A percentile compares a stretch with the other conserved stretches of the same genome.
phyloP scores from a whole-genome alignment of 306 rosid genomes.

The Fragaria ananassa region DNA sequence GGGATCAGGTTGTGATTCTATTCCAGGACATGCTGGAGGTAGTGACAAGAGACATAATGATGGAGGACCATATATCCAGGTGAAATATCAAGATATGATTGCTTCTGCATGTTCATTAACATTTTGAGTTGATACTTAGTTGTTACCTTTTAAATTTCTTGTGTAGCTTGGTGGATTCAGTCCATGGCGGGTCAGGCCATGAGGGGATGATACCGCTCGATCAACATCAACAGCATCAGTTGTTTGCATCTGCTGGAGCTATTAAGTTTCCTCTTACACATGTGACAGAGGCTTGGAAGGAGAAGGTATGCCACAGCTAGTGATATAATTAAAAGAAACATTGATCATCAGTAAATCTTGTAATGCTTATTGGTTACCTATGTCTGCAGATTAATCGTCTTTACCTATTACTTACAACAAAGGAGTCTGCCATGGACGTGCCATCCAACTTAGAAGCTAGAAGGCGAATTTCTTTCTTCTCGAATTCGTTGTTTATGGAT shows the following conservation, averaged over 20 bases:
- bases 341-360: background rate
- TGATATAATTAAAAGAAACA: background rate
- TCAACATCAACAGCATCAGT: slow-evolving; percentile 64
- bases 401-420: slow-evolving; percentile 72
- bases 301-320: slow-evolving; percentile 55
- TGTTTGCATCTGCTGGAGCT: slow-evolving; percentile 94
- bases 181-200: slow-evolving; percentile 60
- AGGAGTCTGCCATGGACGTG: slow-evolving; percentile 99
- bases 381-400: slow-evolving; percentile 73
- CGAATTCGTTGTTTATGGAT: slow-evolving; percentile 92
- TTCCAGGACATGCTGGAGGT: slow-evolving; percentile 99
- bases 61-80: slow-evolving; percentile 82
- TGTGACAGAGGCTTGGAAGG: slow-evolving; percentile 79
- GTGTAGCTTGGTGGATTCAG: slow-evolving; percentile 69
- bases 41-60: slow-evolving; percentile 86
- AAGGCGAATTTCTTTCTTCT: slow-evolving; percentile 89
- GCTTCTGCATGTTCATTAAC: background rate
- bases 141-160: slow-evolving; percentile 23
- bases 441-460: slow-evolving; percentile 97
- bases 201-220: slow-evolving; percentile 73
- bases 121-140: slow-evolving; percentile 8
- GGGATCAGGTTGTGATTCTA: slow-evolving; percentile 78
- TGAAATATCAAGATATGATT: slow-evolving; percentile 29
- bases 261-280: slow-evolving; percentile 78
- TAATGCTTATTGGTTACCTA: background rate